Evolutionary conservation across 331 rosid species (phyloP).

Genomic region (Saraca asoca): DNA sequence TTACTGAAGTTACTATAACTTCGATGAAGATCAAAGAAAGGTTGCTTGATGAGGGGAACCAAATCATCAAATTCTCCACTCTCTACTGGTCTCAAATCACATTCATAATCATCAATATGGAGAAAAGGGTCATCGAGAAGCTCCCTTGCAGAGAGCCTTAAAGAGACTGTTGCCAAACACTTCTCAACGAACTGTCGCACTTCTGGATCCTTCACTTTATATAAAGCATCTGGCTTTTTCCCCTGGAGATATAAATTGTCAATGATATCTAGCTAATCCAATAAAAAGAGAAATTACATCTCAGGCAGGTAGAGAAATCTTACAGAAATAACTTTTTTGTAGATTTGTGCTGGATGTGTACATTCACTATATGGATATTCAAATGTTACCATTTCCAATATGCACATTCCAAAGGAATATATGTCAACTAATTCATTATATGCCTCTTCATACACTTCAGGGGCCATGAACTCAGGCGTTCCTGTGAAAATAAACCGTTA

Average conservation of each 20-base stretch:
- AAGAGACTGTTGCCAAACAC: slow-evolving; percentile 80
- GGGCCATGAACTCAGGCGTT: slow-evolving; percentile 99
- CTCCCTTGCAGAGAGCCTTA: slow-evolving; percentile 85
- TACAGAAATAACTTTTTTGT: slow-evolving; percentile 97
- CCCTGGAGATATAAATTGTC: slow-evolving; percentile 58
- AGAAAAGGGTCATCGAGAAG: slow-evolving; percentile 90
- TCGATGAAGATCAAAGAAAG: slow-evolving; percentile 44
- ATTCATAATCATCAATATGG: slow-evolving; percentile 57
- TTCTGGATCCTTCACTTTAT: slow-evolving; percentile 85
- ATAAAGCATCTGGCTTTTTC: slow-evolving; percentile 84
- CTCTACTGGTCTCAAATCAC: slow-evolving; percentile 49
- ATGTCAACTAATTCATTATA: slow-evolving; percentile 94
- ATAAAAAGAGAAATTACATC: slow-evolving; percentile 2
- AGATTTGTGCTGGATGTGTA: slow-evolving; percentile 90
- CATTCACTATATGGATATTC: slow-evolving; percentile 99
- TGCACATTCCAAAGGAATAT: slow-evolving; percentile 96
- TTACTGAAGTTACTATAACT: slow-evolving; percentile 51
- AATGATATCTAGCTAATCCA: slow-evolving; percentile 31
- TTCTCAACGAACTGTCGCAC: slow-evolving; percentile 83
- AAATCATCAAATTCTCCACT: slow-evolving; percentile 44
- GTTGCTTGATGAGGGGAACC: slow-evolving; percentile 49
- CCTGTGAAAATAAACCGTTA: slow-evolving; percentile 45
- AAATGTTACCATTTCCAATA: slow-evolving; percentile 93
- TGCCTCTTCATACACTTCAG: slow-evolving; percentile 95
- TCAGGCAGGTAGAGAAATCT: slow-evolving; percentile 48